A percentile compares a stretch with the other conserved stretches of the same genome.
These are phyloP conservation scores for Pleurotus pulmonarius DNA, from an alignment of 768 basidiomycete genomes.

Conservation along the genomic window DNA sequence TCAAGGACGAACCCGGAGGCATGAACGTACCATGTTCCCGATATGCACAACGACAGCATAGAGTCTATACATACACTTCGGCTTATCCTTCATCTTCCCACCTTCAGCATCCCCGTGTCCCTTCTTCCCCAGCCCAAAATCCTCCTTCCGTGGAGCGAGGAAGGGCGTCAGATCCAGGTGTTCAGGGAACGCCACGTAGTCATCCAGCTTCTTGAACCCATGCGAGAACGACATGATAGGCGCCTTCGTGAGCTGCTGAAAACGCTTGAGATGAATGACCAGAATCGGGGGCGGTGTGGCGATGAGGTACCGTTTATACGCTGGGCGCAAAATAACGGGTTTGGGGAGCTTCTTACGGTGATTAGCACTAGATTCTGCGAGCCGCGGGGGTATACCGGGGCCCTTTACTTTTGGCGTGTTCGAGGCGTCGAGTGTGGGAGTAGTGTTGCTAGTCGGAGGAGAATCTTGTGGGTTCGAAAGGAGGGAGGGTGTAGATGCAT, in stretches of 20 bases:
- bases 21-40: constrained; percentile 70
- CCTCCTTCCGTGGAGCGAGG: constrained; percentile 76
- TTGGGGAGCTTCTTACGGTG: constrained; percentile 27
- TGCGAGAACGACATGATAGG: constrained; percentile 60
- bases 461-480: constrained; percentile 12
- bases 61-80: constrained; percentile 59
- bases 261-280: constrained; percentile 91
- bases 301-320: constrained; percentile 95
- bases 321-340: constrained; percentile 75
- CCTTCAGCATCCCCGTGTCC: constrained; percentile 5
- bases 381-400: neutral
- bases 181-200: constrained; percentile 89
- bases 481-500: constrained; percentile 5
- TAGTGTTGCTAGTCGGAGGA: neutral
- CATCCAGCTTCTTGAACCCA: constrained; percentile 87
- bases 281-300: constrained; percentile 81
- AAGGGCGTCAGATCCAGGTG: constrained; percentile 82
- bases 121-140: constrained; percentile 50
- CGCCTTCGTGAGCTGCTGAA: constrained; percentile 77
- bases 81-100: constrained; percentile 21
- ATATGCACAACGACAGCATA: constrained; percentile 87
- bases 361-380: constrained; percentile 12
- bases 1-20: neutral
- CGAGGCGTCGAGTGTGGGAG: neutral
- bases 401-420: constrained; percentile 2